phyloP scores from a whole-genome alignment of 2,329 filamentous ascomycete genomes.

The Phialocephala subalpina region DNA sequence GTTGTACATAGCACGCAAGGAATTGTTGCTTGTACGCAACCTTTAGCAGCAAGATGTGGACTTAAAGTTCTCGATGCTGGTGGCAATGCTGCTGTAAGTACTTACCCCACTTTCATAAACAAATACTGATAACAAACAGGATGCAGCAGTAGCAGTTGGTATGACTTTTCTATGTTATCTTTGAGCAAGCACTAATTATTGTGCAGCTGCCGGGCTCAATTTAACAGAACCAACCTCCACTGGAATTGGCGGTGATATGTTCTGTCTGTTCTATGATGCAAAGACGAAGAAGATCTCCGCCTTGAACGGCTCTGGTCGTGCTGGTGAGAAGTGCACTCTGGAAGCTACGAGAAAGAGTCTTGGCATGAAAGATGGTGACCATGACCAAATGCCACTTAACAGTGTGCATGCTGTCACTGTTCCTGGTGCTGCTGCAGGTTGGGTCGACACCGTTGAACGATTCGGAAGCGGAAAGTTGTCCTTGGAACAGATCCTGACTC shows the following conservation, averaged over 20 bases:
- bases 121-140: conserved; percentile 57
- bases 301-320: conserved; percentile 92
- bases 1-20: conserved; percentile 93
- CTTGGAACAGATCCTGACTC: conserved; percentile 78
- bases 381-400: conserved; percentile 71
- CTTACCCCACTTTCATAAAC: conserved; percentile 24
- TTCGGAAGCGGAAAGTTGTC: conserved; percentile 89
- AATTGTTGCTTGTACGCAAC: conserved; percentile 90
- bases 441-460: conserved; percentile 86
- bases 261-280: conserved; percentile 91
- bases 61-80: conserved; percentile 85
- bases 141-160: conserved; percentile 95
- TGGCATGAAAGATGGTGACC: conserved; percentile 64
- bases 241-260: conserved; percentile 97
- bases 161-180: conserved; percentile 43
- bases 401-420: conserved; percentile 86
- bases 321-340: conserved; percentile 73
- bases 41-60: conserved; percentile 87
- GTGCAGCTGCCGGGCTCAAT: conserved; percentile 84
- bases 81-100: conserved; percentile 87
- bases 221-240: conserved; percentile 93
- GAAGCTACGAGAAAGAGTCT: conserved; percentile 76
- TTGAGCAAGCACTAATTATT: conserved; percentile 12
- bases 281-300: conserved; percentile 82
- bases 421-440: conserved; percentile 90